Evolutionary conservation across 371 early-diverging fungal species (phyloP).

Genomic region (Mucor piriformis): DNA sequence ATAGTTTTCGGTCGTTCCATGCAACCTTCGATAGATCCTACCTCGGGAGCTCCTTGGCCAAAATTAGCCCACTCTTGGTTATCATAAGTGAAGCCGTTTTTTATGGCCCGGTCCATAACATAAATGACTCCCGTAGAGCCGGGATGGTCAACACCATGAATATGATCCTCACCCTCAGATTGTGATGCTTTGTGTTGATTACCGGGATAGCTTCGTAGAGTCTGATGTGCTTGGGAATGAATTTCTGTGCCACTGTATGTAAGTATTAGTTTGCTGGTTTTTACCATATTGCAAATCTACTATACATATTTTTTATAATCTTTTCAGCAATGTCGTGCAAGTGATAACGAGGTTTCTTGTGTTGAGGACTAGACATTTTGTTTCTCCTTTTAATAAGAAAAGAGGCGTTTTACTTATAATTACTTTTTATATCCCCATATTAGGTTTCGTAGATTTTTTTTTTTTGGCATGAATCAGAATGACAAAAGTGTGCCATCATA

Average conservation of each 20-base stretch:
- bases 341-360: conserved; percentile 12
- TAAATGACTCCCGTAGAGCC: conserved; percentile 58
- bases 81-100: conserved; percentile 39
- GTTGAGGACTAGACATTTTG: neutral
- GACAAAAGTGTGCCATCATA: no score
- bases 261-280: neutral
- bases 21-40: conserved; percentile 46
- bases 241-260: conserved; percentile 10
- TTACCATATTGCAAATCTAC: neutral
- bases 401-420: no score
- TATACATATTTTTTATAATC: conserved; percentile 21
- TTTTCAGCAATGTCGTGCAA: conserved; percentile 26
- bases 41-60: conserved; percentile 61
- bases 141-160: conserved; percentile 47
- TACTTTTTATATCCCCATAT: no score
- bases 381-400: no score
- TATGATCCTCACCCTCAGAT: conserved; percentile 12
- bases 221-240: conserved; percentile 37
- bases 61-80: conserved; percentile 51
- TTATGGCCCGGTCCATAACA: conserved; percentile 55
- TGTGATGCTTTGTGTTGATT: conserved; percentile 26
- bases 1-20: conserved; percentile 37
- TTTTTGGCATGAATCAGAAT: no score
- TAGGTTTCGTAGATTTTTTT: no score
- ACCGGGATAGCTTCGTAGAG: conserved; percentile 40